These are phyloP conservation scores for Chalciporus chontae DNA, from an alignment of 768 basidiomycete species.

Conservation along the genomic window DNA sequence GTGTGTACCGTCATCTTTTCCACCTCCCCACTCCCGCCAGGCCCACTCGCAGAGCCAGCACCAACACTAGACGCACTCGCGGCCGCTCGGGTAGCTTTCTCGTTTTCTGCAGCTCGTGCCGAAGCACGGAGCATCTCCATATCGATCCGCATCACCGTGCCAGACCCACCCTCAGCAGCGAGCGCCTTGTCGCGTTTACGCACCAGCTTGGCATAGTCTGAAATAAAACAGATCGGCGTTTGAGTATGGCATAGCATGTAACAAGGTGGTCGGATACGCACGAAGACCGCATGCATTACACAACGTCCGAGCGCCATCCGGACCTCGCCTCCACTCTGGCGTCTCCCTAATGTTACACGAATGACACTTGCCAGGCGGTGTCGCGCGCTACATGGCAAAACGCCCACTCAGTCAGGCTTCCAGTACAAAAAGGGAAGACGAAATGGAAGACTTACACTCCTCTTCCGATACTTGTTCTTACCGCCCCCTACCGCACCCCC, in stretches of 20 bases:
- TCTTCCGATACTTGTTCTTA: conserved; percentile 81
- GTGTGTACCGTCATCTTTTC: conserved; percentile 45
- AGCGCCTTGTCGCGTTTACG: conserved; percentile 70
- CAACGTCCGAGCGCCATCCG: conserved; percentile 78
- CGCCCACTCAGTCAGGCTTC: conserved; percentile 17
- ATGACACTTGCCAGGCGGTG: conserved; percentile 83
- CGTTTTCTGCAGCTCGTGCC: conserved; percentile 51
- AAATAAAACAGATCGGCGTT: neutral
- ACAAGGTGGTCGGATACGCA: conserved; percentile 26
- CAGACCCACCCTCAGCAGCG: conserved; percentile 48
- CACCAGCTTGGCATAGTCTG: conserved; percentile 82
- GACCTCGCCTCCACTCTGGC: conserved; percentile 85
- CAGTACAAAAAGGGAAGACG: neutral
- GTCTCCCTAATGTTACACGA: conserved; percentile 86
- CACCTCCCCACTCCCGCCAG: conserved; percentile 8
- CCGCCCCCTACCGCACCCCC: conserved; percentile 21
- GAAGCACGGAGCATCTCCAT: conserved; percentile 75
- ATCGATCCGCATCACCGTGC: conserved; percentile 52
- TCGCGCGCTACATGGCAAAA: conserved; percentile 61
- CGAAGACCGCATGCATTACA: conserved; percentile 86
- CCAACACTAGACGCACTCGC: conserved; percentile 27
- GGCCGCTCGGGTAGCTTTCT: conserved; percentile 29
- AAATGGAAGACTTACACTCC: conserved; percentile 60
- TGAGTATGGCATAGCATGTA: neutral
- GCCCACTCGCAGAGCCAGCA: neutral